Percentiles rank a stretch among this genome's conserved stretches.
Evolutionary conservation across 805 yeast species (phyloP).

Genomic region (Cyberlindnera subsufficiens): DNA sequence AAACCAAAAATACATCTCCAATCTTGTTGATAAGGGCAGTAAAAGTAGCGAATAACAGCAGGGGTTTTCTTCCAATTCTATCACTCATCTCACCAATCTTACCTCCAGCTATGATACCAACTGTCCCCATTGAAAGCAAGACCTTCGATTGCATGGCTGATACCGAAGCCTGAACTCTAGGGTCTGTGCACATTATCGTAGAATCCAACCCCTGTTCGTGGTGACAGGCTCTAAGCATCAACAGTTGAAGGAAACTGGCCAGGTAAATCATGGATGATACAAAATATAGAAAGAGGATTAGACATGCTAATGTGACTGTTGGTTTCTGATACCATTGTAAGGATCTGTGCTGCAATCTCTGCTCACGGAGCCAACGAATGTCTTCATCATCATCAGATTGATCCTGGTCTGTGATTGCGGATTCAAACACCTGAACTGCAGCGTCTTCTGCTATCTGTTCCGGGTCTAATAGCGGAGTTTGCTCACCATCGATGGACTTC

Average conservation of each 20-base stretch:
- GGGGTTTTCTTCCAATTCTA: conserved; percentile 51
- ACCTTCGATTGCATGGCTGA: conserved; percentile 45
- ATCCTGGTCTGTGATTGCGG: conserved; percentile 30
- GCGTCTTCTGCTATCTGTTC: conserved; percentile 2
- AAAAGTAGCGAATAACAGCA: conserved; percentile 32
- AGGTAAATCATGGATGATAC: conserved; percentile 34
- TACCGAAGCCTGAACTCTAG: conserved; percentile 35
- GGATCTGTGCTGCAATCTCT: conserved; percentile 35
- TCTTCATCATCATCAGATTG: conserved; percentile 34
- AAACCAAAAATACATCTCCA: conserved; percentile 22
- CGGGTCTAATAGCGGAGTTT: conserved; percentile 1
- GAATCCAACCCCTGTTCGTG: conserved; percentile 24
- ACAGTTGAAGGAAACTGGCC: conserved; percentile 32
- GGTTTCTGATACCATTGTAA: conserved; percentile 55
- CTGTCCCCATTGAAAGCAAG: conserved; percentile 35
- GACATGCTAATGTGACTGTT: conserved; percentile 42
- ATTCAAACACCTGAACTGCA: conserved; percentile 32
- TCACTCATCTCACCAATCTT: conserved; percentile 62
- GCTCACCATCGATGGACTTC: neutral
- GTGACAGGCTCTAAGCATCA: conserved; percentile 23
- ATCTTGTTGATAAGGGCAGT: conserved; percentile 21
- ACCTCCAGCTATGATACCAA: conserved; percentile 49
- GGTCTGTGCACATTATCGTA: conserved; percentile 28
- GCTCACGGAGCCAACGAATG: conserved; percentile 44
- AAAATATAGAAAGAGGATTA: conserved; percentile 35